Base-by-base conservation (phyloP, 176 grass and related monocot genomes). In the Chrysopogon serrulatus region DNA sequence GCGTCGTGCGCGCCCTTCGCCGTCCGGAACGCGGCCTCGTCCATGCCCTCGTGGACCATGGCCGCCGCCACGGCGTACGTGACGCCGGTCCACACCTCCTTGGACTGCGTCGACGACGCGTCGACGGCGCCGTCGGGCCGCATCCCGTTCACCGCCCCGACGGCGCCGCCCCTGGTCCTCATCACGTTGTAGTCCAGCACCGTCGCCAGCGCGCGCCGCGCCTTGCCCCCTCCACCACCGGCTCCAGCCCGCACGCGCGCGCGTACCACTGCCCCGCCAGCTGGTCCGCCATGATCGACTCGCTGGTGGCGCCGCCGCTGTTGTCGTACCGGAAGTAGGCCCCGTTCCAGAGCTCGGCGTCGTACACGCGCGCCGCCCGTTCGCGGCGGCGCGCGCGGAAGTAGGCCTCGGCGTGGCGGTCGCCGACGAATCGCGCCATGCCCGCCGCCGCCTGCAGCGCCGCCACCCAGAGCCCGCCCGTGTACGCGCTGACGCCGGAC, bases 41-140 rank as follows among this genome's bases (percentile, higher is more conserved):
- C 14, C 96, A 98, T 93, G 54, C 93, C 93, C 83, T 95, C 91
- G 85, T 98, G 91, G 16, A 93, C 80, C 96, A 98, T 98, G 26
- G 85, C 83, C 0, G 91, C 91, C 2, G 96, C 89, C 34, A 98
- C 79, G 8, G 89, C 82, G 63, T 95, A 98, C 12, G 96, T 98
- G 4, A 93, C 91, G 2, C 93, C 93, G 9, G 93, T 74, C 96
- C 96, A 95, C 76, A 95, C 74, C 89, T 98, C 96, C 86, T 87
- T 98, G 28, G 96, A 88, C 82, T 95, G 93, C 79, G 67, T 63
- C 3, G 96, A 81, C 31, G 89, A 93, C 74, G 15, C 33, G 71
- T 95, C 91, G 8, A 90, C 45, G 45, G 41, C 21, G 27, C 93
- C 96, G 27, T 93, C 93, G 1, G 89, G 89, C 33, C 77, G 82